Conservation (phyloP, 2,329 filamentous ascomycete genomes). For the Apiospora phragmitis region DNA sequence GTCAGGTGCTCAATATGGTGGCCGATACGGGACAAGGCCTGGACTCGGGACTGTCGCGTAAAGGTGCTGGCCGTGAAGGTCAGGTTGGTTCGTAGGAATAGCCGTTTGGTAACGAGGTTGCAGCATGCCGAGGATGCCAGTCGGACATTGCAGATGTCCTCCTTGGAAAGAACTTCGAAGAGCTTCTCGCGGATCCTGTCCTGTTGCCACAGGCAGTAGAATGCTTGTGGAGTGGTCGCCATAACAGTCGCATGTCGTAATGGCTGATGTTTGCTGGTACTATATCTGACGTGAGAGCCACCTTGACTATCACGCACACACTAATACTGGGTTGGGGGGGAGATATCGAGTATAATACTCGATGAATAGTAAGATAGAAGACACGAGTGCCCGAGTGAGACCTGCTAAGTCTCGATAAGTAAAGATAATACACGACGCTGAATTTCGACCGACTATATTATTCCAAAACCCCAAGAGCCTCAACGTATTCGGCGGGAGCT, state of each 20-base stretch:
- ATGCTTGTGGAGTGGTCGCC: slow-evolving; percentile 50
- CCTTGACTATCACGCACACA: slow-evolving; percentile 10
- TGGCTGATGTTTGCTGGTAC: slow-evolving; percentile 19
- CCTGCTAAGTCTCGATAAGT: not conserved
- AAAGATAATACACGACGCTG: not conserved
- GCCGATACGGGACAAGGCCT: slow-evolving; percentile 75
- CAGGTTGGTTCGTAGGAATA: slow-evolving; percentile 69
- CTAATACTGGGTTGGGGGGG: not conserved
- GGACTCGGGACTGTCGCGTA: slow-evolving; percentile 70
- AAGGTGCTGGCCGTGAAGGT: slow-evolving; percentile 76
- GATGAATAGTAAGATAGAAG: not conserved
- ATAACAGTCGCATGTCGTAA: slow-evolving; percentile 53
- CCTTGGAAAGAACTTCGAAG: slow-evolving; percentile 48
- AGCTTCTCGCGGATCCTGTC: slow-evolving; percentile 50
- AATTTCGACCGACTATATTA: not conserved
- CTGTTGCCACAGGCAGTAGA: slow-evolving; percentile 58
- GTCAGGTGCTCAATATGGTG: slow-evolving; percentile 76
- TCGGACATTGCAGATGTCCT: slow-evolving; percentile 61
- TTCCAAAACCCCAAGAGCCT: slow-evolving; percentile 16
- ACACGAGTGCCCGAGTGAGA: not conserved
- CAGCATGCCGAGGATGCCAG: slow-evolving; percentile 70
- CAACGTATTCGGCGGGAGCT: slow-evolving; percentile 24
- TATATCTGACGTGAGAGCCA: slow-evolving; percentile 18
- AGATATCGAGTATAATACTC: slow-evolving; percentile 1
- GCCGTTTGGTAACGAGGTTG: slow-evolving; percentile 65